Base-by-base conservation (phyloP, 331 rosid genomes). In the Malus hybrid region DNA sequence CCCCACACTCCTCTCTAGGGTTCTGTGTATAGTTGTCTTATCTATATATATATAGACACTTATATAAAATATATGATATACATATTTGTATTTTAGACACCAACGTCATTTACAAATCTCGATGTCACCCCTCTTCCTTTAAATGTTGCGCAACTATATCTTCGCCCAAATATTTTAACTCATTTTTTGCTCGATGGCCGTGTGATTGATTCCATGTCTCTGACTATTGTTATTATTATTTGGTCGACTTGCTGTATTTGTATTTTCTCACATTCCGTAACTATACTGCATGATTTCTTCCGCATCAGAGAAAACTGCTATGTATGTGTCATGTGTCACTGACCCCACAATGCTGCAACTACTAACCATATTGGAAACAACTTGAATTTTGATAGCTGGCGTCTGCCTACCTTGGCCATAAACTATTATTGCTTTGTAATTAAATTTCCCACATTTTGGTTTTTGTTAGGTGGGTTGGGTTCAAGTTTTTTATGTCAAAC, bases 81-180 rank as follows among this genome's bases (percentile, higher is more conserved):
- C 5, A 44, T 44, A 44, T 44, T 56, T 12, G 28, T n/a, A 11
- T 83, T 75, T 60, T 80, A 77, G 73, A 78, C 55, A 56, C 4
- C 62, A n/a, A 7, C 29, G 0, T 56, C 62, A 58, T 56, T 53
- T 42, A 48, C 93, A 88, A 79, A 88, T 86, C 86, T 88, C 94
- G 85, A 86, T 86, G 85, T 72, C 70, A 33, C 65, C 82, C 82
- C 63, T 72, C 15, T 33, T 7, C 68, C 68, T 63, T 63, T 19
- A 32, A 4, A 74, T 63, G 46, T 62, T 74, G 77, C 77, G 70
- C 77, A 74, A 73, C 70, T 73, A 44, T 74, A 62, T 46, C 50
- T 19, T 46, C 48, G 30, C 77, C 77, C 18, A 28, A 74, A 20
- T 85, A 72, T 85, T 83, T 74, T 78, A 70, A 72, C 78, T 68